Base-by-base conservation (phyloP, 225 moss, liverwort and hornwort species). In the Lunularia cruciata region DNA sequence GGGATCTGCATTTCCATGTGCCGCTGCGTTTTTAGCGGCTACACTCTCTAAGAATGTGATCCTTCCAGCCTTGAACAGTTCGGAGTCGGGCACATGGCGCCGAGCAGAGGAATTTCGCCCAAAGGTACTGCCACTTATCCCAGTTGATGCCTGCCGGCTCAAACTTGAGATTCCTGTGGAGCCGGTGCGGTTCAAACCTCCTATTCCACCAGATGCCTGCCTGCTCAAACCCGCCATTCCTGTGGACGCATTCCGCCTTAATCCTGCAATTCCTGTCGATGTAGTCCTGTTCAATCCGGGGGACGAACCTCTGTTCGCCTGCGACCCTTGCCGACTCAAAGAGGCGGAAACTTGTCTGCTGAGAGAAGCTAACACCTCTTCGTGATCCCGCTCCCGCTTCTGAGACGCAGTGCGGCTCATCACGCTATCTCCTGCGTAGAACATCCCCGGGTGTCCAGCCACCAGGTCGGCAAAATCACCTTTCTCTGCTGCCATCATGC, bases 401-500 rank as follows among this genome's bases (percentile, higher is more conserved):
- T 58, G 63, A n/a, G 82, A 83, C 1, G 75, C 36, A 33, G 66
- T 75, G 32, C 78, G 71, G 52, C 78, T 83, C 75, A 83, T 63
- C 59, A 47, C 37, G 5, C 47, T 63, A 9, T 64, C 64, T 1
- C 71, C 68, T 1, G 62, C 72, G 35, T 78, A 78, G 28, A 66
- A 67, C 63, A 77, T 67, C 6, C 75, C 82, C 35, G 68, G 72
- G n/a, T 78, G 78, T 4, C 82, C 72, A 2, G 72, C 71, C 78
- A 69, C 69, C 6, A 83, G 40, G 42, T 78, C 78, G 56, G 40
- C 58, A 9, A 83, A 69, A 45, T 78, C 78, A 10, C 78, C 75
- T 66, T 63, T 77, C 43, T 83, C 78, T 0, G 82, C 72, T 27
- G 82, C 82, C 68, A 69, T 69, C 63, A 83, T 43, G 38, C 82